Evolutionary conservation across 495 filamentous ascomycete species (phyloP), one percentile per base, ranked within the genome.

Genomic region (Physcia stellaris): DNA sequence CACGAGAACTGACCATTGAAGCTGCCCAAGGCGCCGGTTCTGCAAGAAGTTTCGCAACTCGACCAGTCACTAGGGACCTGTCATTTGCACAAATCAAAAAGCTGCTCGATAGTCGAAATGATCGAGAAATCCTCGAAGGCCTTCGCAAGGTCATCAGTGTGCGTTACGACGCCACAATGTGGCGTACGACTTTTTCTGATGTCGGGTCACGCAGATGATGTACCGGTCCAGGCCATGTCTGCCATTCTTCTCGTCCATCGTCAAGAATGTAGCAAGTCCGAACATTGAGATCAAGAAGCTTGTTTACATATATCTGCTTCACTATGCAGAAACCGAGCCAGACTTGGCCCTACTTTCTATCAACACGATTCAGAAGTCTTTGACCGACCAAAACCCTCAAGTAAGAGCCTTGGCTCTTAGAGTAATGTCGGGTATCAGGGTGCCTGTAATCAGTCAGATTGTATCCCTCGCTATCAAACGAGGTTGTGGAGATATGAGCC

Each of bases 401-500:
- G 75, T 94, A 4, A 76, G 90, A 40, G 84, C 86, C 11, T 77
- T 96, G 59, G 90, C 90, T 2, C 70, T 98, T 38, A 77, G 83
- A 18, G 86, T 86, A 43, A 96, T 98, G 86, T 88, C 86, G 5
- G 86, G 86, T 3, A 96, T 98, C 37, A 68, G 84, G 6, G 92
- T 98, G 1, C 90, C 90, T 2, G 92, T 94, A n/a, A 96, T 98
- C 59, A 88, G 83, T 37, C 90, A 95, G 59, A 96, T 98, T 46
- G 92, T 98, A n/a, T 86, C 80, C 2, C 62, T 98, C 31, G 90
- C 83, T 1, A 94, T 98, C 57, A 92, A 93, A 54, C 78, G 85
- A 45, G 90, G 90, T 1, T 75, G 77, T 17, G 84, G 74, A 11
- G 90, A 98, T 49, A 94, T 96, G 85, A 93, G 83, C 47, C 77